phyloP scores from a whole-genome alignment of 768 basidiomycete genomes.

The Serendipita indica region DNA sequence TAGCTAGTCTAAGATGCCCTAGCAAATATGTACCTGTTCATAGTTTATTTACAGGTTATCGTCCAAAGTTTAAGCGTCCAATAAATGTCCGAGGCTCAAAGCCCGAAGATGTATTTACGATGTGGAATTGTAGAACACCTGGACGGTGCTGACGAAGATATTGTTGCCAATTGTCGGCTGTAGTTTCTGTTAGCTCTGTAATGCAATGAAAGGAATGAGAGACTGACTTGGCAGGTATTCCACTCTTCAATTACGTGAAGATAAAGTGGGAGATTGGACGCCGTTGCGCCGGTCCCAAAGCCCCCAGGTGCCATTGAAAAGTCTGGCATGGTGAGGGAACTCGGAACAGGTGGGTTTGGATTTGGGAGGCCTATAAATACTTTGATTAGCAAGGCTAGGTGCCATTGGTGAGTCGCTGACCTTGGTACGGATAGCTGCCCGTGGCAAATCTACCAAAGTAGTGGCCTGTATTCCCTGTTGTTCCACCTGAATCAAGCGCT shows the following conservation, averaged over 20 bases:
- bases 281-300: conserved; percentile 24
- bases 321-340: conserved; percentile 31
- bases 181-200: not conserved
- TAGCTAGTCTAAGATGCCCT: no score
- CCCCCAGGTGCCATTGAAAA: conserved; percentile 29
- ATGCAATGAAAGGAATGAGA: not conserved
- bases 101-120: no score
- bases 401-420: not conserved
- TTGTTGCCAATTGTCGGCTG: conserved; percentile 7
- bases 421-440: conserved; percentile 27
- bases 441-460: conserved; percentile 33
- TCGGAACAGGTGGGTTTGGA: conserved; percentile 21
- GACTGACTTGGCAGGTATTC: conserved; percentile 24
- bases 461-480: conserved; percentile 27
- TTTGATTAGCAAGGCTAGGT: not conserved
- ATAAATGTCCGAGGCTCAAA: no score
- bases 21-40: no score
- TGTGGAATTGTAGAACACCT: conserved; percentile 6
- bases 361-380: conserved; percentile 3
- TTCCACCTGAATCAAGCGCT: conserved; percentile 20
- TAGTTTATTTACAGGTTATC: no score
- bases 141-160: not conserved
- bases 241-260: conserved; percentile 32
- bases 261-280: conserved; percentile 24
- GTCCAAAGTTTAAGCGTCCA: no score